Evolutionary conservation across 2,329 filamentous ascomycete species (phyloP).

Genomic region (Xylariaceae sp.): DNA sequence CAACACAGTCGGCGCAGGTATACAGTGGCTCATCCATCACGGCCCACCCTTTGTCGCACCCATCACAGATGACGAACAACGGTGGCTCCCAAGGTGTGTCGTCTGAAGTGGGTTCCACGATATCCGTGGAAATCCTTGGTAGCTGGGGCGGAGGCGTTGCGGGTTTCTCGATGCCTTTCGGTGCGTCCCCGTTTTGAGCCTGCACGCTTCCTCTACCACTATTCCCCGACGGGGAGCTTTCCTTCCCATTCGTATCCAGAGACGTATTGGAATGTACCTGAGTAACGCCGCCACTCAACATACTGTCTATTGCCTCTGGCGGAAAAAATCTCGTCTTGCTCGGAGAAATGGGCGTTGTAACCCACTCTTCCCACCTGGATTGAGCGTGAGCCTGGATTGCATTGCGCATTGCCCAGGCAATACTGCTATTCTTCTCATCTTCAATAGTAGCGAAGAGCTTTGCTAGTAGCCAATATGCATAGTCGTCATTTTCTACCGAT

Average conservation of each 20-base stretch:
- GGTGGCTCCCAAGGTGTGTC: constrained; percentile 32
- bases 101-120: constrained; percentile 4
- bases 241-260: not conserved
- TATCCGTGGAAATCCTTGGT: constrained; percentile 16
- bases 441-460: constrained; percentile 33
- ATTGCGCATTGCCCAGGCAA: constrained; percentile 39
- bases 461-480: constrained; percentile 37
- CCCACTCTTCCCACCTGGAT: constrained; percentile 36
- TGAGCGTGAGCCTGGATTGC: constrained; percentile 30
- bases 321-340: not conserved
- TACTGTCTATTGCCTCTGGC: constrained; percentile 8
- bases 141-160: not conserved
- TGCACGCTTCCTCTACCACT: not conserved
- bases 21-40: constrained; percentile 36
- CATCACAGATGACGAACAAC: constrained; percentile 35
- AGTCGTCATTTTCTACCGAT: constrained; percentile 37
- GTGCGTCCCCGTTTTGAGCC: not conserved
- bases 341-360: constrained; percentile 28
- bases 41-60: constrained; percentile 36
- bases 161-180: constrained; percentile 1
- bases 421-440: constrained; percentile 32
- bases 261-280: constrained; percentile 3
- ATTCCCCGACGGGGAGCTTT: not conserved
- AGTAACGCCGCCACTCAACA: not conserved
- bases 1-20: constrained; percentile 40